Evolutionary conservation across 495 filamentous ascomycete genomes (phyloP).

Genomic region (Aspergillus nidulans): DNA sequence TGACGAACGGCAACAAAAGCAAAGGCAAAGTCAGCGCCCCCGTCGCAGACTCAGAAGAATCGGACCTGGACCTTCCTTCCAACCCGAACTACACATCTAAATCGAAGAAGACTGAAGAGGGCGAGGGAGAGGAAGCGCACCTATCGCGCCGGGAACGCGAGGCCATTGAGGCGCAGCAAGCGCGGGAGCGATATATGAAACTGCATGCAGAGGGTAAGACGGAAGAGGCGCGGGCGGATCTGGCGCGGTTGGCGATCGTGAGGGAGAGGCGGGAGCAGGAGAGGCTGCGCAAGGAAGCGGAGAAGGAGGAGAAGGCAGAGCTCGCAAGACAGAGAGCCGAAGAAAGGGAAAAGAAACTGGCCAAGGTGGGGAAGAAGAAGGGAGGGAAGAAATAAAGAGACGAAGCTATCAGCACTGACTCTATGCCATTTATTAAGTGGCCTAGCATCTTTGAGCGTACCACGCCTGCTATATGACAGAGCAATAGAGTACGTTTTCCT

Average conservation of each 20-base stretch:
- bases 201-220: slow-evolving; percentile 95
- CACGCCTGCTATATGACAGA: not conserved
- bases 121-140: slow-evolving; percentile 38
- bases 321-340: slow-evolving; percentile 45
- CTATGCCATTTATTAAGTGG: not conserved
- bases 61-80: slow-evolving; percentile 63
- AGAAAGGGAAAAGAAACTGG: slow-evolving; percentile 36
- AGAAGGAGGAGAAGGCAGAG: slow-evolving; percentile 70
- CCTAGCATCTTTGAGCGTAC: not conserved
- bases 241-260: slow-evolving; percentile 76
- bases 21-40: slow-evolving; percentile 3
- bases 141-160: slow-evolving; percentile 82
- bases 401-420: not conserved
- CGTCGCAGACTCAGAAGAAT: slow-evolving; percentile 45
- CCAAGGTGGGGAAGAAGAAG: slow-evolving; percentile 40
- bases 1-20: not conserved
- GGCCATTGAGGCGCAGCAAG: slow-evolving; percentile 80
- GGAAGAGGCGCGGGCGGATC: slow-evolving; percentile 89
- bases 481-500: no score
- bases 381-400: not conserved
- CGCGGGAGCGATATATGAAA: slow-evolving; percentile 88
- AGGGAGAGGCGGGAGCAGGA: slow-evolving; percentile 84
- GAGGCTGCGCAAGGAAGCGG: slow-evolving; percentile 71
- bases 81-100: slow-evolving; percentile 87
- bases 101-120: slow-evolving; percentile 48